Conservation (phyloP, 768 basidiomycete species). For the Nidularia sp. region DNA sequence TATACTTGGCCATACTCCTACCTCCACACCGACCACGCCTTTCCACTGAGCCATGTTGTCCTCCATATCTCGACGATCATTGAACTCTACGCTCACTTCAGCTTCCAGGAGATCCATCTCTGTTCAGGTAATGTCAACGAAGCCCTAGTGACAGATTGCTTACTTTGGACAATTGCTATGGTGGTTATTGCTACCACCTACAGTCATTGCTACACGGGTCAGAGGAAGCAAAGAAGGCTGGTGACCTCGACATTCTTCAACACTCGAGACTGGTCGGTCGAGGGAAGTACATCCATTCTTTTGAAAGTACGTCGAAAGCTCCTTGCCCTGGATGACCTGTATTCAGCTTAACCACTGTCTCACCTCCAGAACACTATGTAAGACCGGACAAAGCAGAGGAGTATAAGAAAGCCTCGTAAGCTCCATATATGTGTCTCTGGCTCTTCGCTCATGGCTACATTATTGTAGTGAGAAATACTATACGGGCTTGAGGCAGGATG, state of each 20-base stretch:
- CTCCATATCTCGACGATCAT: conserved; percentile 22
- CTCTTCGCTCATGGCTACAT: not conserved
- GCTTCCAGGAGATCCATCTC: conserved; percentile 48
- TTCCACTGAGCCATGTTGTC: conserved; percentile 21
- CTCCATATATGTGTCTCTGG: conserved; percentile 1
- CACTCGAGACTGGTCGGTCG: conserved; percentile 88
- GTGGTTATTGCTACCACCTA: not conserved
- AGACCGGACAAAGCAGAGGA: conserved; percentile 76
- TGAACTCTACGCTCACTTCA: conserved; percentile 16
- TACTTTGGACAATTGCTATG: not conserved
- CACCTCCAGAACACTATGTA: conserved; percentile 70
- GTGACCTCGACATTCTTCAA: conserved; percentile 71
- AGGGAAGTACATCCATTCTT: conserved; percentile 91
- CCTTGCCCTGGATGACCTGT: no score
- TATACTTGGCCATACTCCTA: no score
- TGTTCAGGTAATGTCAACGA: conserved; percentile 47
- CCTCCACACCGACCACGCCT: conserved; percentile 1
- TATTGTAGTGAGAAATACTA: conserved; percentile 75
- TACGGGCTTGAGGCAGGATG: conserved; percentile 69
- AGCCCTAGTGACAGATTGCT: not conserved
- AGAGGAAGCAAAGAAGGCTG: conserved; percentile 79
- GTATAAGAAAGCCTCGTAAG: conserved; percentile 89
- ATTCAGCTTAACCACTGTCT: no score
- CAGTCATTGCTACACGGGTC: conserved; percentile 93
- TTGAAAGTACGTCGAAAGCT: conserved; percentile 60